phyloP scores from a whole-genome alignment of 139 green algal genomes.

The Pleodorina starrii region DNA sequence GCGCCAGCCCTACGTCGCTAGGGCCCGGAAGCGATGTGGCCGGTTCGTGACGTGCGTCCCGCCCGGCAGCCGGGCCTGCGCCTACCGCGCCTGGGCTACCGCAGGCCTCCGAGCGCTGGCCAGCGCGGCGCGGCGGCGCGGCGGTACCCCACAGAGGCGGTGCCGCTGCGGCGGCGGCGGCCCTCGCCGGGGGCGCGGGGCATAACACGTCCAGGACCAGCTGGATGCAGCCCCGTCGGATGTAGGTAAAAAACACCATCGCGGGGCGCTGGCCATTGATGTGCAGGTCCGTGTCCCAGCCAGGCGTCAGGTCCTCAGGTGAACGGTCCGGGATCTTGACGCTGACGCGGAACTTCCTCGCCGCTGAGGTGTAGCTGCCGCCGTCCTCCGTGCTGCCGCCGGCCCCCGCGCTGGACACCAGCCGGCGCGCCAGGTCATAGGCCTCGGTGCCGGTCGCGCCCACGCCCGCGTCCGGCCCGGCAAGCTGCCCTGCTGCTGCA shows the following conservation, averaged over 20 bases:
- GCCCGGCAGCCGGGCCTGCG: too few relatives aligned
- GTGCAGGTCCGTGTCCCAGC: constrained; percentile 13
- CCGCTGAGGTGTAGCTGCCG: neutral
- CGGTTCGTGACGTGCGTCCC: too few relatives aligned
- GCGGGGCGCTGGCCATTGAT: neutral
- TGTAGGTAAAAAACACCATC: constrained; percentile 22
- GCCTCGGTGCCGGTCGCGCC: neutral
- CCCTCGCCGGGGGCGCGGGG: too few relatives aligned
- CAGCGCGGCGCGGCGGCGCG: too few relatives aligned
- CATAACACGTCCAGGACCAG: constrained; percentile 13
- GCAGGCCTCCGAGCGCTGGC: too few relatives aligned
- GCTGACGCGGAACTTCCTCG: constrained; percentile 18
- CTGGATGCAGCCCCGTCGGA: constrained; percentile 35
- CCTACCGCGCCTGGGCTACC: too few relatives aligned
- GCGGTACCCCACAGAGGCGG: too few relatives aligned
- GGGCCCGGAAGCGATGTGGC: too few relatives aligned
- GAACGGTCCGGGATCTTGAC: constrained; percentile 39
- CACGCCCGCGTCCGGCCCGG: too few relatives aligned
- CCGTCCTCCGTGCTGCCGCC: neutral
- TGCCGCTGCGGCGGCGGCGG: too few relatives aligned
- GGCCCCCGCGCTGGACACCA: neutral
- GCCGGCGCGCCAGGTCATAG: constrained; percentile 28
- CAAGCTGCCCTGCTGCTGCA: neutral
- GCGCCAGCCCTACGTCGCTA: too few relatives aligned
- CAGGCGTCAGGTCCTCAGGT: constrained; percentile 19